These are phyloP conservation scores for Ramaria sp. DNA, from an alignment of 768 basidiomycete species.

Conservation along the genomic window DNA sequence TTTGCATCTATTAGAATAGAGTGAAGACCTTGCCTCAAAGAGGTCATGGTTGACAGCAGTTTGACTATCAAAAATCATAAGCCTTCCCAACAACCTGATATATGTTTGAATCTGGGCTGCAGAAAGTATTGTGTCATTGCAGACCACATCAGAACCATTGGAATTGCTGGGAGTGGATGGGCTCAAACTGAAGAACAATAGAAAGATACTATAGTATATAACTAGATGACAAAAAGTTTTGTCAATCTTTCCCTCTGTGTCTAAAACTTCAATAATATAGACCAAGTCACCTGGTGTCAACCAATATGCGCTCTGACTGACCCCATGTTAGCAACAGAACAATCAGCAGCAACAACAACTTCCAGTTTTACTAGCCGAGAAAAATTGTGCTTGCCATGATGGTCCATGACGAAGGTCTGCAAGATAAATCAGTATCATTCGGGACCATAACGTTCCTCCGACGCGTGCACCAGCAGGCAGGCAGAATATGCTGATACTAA, in stretches of 20 bases:
- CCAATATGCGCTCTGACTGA: slow-evolving; percentile 12
- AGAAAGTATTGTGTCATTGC: no score
- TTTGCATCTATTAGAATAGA: neutral
- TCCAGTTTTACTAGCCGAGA: neutral
- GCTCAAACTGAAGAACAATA: neutral
- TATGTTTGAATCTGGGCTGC: neutral
- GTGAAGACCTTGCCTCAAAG: neutral
- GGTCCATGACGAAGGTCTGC: neutral
- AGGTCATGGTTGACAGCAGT: neutral
- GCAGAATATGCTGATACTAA: neutral
- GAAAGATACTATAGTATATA: no score
- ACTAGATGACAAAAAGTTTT: neutral
- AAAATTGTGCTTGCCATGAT: neutral
- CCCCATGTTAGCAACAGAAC: neutral
- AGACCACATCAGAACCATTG: no score
- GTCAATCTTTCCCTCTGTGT: neutral
- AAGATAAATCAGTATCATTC: neutral
- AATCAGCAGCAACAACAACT: neutral
- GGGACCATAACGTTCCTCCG: neutral
- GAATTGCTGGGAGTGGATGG: no score
- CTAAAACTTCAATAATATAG: no score
- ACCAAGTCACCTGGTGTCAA: no score
- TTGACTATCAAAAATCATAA: neutral
- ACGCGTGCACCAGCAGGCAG: neutral
- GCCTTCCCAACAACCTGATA: neutral